phyloP scores from a whole-genome alignment of 2,329 filamentous ascomycete genomes.

The Rutstroemia sp. region DNA sequence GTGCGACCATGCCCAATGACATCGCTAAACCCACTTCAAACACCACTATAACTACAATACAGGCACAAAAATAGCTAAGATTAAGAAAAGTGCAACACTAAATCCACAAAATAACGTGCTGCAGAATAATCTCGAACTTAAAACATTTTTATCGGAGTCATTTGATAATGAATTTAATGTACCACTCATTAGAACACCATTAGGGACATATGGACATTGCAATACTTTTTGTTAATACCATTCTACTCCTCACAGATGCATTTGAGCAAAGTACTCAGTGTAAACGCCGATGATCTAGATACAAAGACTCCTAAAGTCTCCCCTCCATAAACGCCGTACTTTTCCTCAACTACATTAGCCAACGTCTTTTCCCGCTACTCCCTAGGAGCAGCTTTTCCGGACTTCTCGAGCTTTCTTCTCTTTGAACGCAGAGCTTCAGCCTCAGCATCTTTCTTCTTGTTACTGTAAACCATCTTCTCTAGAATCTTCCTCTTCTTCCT shows the following conservation, averaged over 20 bases:
- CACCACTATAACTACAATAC: too few relatives aligned
- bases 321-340: conserved; percentile 19
- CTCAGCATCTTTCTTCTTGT: conserved; percentile 87
- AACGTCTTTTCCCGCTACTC: conserved; percentile 7
- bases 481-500: conserved; percentile 96
- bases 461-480: conserved; percentile 95
- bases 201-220: too few relatives aligned
- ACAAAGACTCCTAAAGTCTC: conserved; percentile 7
- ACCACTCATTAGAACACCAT: too few relatives aligned
- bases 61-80: too few relatives aligned
- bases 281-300: conserved; percentile 3
- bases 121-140: too few relatives aligned
- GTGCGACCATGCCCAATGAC: too few relatives aligned
- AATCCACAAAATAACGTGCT: too few relatives aligned
- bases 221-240: too few relatives aligned
- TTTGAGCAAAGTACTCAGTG: not conserved
- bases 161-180: too few relatives aligned
- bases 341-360: conserved; percentile 12
- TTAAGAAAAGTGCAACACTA: too few relatives aligned
- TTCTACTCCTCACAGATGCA: conserved; percentile 5
- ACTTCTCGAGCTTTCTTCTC: conserved; percentile 78
- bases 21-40: too few relatives aligned
- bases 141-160: too few relatives aligned
- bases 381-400: conserved; percentile 24
- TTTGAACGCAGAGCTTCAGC: conserved; percentile 82